Evolutionary conservation across 2,329 filamentous ascomycete species (phyloP).

Genomic region (Cryoendolithus antarcticus): DNA sequence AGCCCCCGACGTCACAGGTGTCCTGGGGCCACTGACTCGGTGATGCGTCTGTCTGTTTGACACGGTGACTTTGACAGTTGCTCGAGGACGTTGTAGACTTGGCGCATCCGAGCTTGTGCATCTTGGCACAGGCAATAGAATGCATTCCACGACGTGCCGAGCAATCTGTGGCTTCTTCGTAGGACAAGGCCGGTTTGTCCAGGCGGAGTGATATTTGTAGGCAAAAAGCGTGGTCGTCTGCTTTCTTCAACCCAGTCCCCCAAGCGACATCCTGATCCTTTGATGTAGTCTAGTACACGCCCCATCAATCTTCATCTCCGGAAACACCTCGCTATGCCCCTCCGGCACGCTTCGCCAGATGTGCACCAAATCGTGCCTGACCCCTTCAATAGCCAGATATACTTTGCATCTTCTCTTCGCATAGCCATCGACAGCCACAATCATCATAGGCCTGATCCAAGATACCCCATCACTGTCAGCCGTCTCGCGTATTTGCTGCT

Average conservation of each 20-base stretch:
- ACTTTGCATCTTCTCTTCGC: constrained; percentile 16
- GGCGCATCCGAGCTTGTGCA: too few relatives aligned
- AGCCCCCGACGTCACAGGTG: too few relatives aligned
- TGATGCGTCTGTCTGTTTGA: too few relatives aligned
- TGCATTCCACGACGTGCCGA: too few relatives aligned
- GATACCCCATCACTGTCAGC: constrained; percentile 12
- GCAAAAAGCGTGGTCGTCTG: too few relatives aligned
- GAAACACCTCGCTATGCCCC: constrained; percentile 3
- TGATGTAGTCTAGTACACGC: constrained; percentile 15
- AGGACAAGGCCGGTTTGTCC: too few relatives aligned
- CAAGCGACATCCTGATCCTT: constrained; percentile 17
- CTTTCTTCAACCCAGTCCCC: constrained; percentile 3
- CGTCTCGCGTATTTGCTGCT: constrained; percentile 16
- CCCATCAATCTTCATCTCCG: constrained; percentile 9
- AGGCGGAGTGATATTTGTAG: too few relatives aligned
- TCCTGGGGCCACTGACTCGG: too few relatives aligned
- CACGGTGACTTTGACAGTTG: too few relatives aligned
- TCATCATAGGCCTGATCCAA: constrained; percentile 20
- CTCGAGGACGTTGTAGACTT: too few relatives aligned
- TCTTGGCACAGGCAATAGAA: too few relatives aligned
- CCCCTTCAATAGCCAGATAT: constrained; percentile 16
- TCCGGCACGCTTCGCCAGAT: constrained; percentile 9
- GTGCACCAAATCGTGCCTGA: constrained; percentile 13
- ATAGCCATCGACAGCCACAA: constrained; percentile 17
- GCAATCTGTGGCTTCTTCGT: too few relatives aligned